Base-by-base conservation (phyloP, 106 monocot genomes). In the Dendrobium officinale region DNA sequence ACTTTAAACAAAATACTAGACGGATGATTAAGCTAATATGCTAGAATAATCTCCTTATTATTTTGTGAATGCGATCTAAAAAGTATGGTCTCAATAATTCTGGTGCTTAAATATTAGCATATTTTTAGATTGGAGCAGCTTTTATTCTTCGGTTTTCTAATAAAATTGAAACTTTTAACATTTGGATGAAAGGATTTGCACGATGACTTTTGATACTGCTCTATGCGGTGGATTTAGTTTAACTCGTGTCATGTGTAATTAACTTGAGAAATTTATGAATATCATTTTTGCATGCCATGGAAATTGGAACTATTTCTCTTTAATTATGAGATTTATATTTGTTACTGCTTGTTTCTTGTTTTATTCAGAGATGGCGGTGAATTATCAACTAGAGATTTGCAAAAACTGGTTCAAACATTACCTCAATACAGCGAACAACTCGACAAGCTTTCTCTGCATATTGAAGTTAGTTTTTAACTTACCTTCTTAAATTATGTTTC, bases 321-420 rank as follows among this genome's bases (percentile, higher is more conserved):
- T 29, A 20, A 42, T 74, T 74, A 43, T 43, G 17, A 6, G 4
- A 9, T 74, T 33, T 37, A 74, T 44, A 44, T n/a, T 74, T 74
- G 43, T 44, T 74, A 44, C n/a, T 44, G 20, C 16, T 5, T 47
- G 26, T 76, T 49, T 76, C 49, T 76, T 48, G 24, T 76, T 74
- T 26, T 19, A 49, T 76, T 76, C 26, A 76, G 76, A 19, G 45
- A 48, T 76, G 73, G 37, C 42, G 73, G 80, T 40, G 80, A 81
- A 44, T 55, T 81, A 16, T 81, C 80, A 55, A 81, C 80, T 37
- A 81, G 33, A 27, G 80, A 81, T 81, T 73, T 81, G 73, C 80
- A 81, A 55, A 81, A 55, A 67, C 54, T 81, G 73, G 80, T 81
- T 73, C 80, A 81, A 73, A 77, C 75, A 56, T 58, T 78, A 26